phyloP scores from a whole-genome alignment of 1,284 basidiomycete genomes.

The Crucibulum cyathiforme region DNA sequence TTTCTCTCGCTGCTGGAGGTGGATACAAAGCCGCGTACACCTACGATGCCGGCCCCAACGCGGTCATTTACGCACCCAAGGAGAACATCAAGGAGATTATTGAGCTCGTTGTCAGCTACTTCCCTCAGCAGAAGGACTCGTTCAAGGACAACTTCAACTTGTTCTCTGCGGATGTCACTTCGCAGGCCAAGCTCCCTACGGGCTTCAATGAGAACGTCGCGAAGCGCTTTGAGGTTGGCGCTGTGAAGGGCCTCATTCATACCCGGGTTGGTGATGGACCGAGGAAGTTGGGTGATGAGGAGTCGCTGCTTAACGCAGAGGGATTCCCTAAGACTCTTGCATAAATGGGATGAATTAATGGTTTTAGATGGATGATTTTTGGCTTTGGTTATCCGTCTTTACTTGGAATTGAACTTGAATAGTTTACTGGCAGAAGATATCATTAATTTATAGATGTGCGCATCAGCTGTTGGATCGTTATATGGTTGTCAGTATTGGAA shows the following conservation, averaged over 20 bases:
- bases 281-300: constrained; percentile 61
- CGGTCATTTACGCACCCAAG: constrained; percentile 92
- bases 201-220: constrained; percentile 85
- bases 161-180: constrained; percentile 48
- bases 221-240: constrained; percentile 73
- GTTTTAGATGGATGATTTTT: no score
- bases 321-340: constrained; percentile 61
- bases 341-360: constrained; percentile 2
- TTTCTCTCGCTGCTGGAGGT: constrained; percentile 65
- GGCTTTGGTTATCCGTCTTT: no score
- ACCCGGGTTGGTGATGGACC: constrained; percentile 93
- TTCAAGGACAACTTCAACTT: constrained; percentile 81
- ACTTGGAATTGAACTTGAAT: no score
- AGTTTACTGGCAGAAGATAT: no score
- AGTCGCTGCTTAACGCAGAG: constrained; percentile 59
- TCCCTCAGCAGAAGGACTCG: constrained; percentile 73
- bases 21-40: constrained; percentile 93
- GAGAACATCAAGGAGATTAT: constrained; percentile 82
- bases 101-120: constrained; percentile 77
- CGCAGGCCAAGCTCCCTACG: constrained; percentile 54
- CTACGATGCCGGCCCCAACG: constrained; percentile 98
- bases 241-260: constrained; percentile 89
- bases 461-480: no score
- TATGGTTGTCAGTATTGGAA: no score
- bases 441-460: no score